A percentile compares a stretch with the other conserved stretches of the same genome.
These are phyloP conservation scores for Populus hybrid DNA, from an alignment of 441 rosid genomes.

Conservation along the genomic window DNA sequence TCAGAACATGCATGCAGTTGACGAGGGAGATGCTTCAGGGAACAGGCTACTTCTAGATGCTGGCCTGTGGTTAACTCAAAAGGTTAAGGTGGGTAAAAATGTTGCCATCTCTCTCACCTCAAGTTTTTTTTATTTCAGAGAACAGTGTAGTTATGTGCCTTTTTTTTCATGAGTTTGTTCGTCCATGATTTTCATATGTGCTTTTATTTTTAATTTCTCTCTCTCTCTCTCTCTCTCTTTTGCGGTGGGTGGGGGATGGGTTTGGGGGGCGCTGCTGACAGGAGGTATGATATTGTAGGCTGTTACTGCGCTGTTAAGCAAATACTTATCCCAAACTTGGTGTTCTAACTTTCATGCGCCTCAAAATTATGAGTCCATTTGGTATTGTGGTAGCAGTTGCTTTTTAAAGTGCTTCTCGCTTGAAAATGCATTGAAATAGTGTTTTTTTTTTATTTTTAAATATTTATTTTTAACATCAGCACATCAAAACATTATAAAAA, in stretches of 20 bases:
- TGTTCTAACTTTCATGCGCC: not conserved
- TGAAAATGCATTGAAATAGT: too few relatives aligned
- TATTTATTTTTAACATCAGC: too few relatives aligned
- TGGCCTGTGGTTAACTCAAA: slow-evolving; percentile 62
- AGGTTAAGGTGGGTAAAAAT: slow-evolving; percentile 51
- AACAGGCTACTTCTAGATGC: slow-evolving; percentile 68
- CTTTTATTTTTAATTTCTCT: too few relatives aligned
- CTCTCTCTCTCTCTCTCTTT: too few relatives aligned
- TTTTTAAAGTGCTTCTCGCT: too few relatives aligned
- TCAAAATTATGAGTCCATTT: too few relatives aligned
- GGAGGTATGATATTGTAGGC: not conserved
- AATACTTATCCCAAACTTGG: not conserved
- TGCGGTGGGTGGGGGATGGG: too few relatives aligned
- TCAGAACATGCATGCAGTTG: slow-evolving; percentile 27
- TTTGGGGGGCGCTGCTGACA: not conserved
- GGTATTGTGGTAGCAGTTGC: too few relatives aligned
- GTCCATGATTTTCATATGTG: not conserved
- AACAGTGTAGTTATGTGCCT: not conserved
- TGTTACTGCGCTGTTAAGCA: not conserved
- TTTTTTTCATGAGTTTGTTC: not conserved
- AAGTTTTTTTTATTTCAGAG: slow-evolving; percentile 1
- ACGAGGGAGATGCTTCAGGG: slow-evolving; percentile 70
- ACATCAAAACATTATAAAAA: too few relatives aligned
- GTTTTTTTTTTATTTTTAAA: too few relatives aligned
- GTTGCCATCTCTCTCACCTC: not conserved